Conservation (phyloP, 2,329 filamentous ascomycete species). For the Diaporthe sp. region DNA sequence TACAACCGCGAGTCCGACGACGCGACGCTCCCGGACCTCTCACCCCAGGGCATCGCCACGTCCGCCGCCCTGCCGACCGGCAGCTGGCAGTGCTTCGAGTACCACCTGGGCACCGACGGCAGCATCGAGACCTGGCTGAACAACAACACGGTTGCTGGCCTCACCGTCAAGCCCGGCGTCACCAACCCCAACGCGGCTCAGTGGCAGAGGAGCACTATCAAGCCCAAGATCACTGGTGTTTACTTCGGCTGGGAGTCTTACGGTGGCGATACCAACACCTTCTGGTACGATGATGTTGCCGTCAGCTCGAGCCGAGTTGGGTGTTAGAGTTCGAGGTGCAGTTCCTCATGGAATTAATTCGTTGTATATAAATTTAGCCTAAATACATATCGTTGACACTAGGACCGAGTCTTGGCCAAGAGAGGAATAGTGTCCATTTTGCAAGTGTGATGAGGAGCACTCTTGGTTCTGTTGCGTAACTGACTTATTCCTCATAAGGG, state of each 20-base stretch:
- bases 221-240: conserved; percentile 65
- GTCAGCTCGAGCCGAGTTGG: conserved; percentile 62
- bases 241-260: conserved; percentile 76
- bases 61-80: conserved; percentile 64
- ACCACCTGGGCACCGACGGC: conserved; percentile 69
- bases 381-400: not conserved
- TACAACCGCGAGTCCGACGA: conserved; percentile 75
- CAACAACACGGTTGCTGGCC: conserved; percentile 61
- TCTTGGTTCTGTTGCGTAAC: too few relatives aligned
- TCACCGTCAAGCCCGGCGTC: conserved; percentile 61
- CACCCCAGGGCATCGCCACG: conserved; percentile 68
- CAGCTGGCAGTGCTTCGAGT: conserved; percentile 71
- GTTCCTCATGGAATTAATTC: too few relatives aligned
- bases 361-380: not conserved
- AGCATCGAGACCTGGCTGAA: conserved; percentile 73
- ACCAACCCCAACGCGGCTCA: conserved; percentile 64
- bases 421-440: too few relatives aligned
- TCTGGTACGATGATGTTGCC: conserved; percentile 73
- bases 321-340: conserved; percentile 48
- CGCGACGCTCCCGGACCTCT: conserved; percentile 72
- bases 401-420: not conserved
- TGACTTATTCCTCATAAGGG: too few relatives aligned
- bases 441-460: too few relatives aligned
- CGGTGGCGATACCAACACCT: conserved; percentile 69
- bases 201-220: conserved; percentile 63